Base-by-base conservation (phyloP, 2,329 filamentous ascomycete genomes). In the Calonectria crousiana region DNA sequence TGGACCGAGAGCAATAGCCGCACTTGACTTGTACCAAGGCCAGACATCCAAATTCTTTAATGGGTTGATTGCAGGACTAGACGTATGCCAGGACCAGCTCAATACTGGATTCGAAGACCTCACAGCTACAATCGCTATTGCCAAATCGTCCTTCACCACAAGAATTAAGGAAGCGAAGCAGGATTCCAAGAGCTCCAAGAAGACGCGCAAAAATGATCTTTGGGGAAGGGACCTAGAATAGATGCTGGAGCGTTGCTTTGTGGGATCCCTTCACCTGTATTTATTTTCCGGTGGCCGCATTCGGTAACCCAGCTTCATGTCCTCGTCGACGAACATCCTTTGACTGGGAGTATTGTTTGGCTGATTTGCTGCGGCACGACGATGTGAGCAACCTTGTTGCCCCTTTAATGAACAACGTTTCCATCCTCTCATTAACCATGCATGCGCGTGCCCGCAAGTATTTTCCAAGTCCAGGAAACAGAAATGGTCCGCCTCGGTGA, bases 401-500 rank as follows among this genome's bases (percentile, higher is more conserved):
- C 13, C n/a, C n/a, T 44, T 52, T 69, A 41, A 13, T 47, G 32
- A 32, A 26, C 11, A 26, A 65, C 56, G 9, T 26, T 23, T 13
- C 11, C 14, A 23, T 9, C 23, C 6, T n/a, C 11, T 34, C n/a
- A 23, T 36, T 28, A 6, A 60, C 6, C 56, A 60, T 13, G 16
- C 20, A 26, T 36, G 30, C n/a, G 32, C 56, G 16, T 36, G 34
- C 8, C 34, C 16, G 34, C 14, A 32, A 51, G 36, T 8, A 11
- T 30, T 52, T 49, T 18, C 4, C 41, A 20, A 49, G 20, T 34
- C 13, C 38, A 20, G 20, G 64, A 44, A 51, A 56, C 20, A 23
- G 11, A 30, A 13, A 18, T 58, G 38, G 53, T 51, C 73, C 47
- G 68, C 75, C 67, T 71, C 64, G 41, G 34, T 64, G 56, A 67